Percentiles rank a stretch among this genome's conserved stretches.
These are phyloP conservation scores for Tetraselmis chui DNA, from an alignment of 139 green algal species.

Conservation along the genomic window DNA sequence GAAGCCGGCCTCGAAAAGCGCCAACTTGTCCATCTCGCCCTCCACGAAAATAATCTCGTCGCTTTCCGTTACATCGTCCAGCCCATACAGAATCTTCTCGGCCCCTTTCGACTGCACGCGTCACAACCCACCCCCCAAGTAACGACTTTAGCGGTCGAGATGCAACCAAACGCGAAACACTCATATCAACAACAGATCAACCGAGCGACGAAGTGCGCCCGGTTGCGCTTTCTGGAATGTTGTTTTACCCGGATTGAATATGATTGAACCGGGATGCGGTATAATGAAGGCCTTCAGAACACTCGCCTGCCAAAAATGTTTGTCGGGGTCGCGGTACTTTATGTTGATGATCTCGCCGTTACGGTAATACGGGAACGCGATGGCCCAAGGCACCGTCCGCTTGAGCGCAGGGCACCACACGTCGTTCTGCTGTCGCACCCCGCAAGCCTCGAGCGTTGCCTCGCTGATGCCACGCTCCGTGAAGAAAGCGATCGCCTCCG, in stretches of 20 bases:
- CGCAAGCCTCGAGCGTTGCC: slow-evolving; percentile 25
- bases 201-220: too few species aligned
- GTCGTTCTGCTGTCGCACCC: slow-evolving; percentile 19
- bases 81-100: slow-evolving; percentile 83
- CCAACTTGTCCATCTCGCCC: slow-evolving; percentile 90
- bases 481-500: slow-evolving; percentile 44
- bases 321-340: slow-evolving; percentile 77
- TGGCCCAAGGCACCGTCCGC: neutral
- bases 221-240: too few species aligned
- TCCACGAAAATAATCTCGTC: slow-evolving; percentile 73
- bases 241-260: too few species aligned
- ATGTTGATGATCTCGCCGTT: slow-evolving; percentile 72
- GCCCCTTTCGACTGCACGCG: slow-evolving; percentile 32
- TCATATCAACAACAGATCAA: too few species aligned
- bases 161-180: neutral
- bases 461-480: slow-evolving; percentile 40
- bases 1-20: slow-evolving; percentile 66
- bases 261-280: too few species aligned
- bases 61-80: slow-evolving; percentile 61
- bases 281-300: too few species aligned
- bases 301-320: slow-evolving; percentile 75
- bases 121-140: too few species aligned
- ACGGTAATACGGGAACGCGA: slow-evolving; percentile 79
- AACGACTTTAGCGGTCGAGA: too few species aligned
- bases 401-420: slow-evolving; percentile 6